Evolutionary conservation across 495 filamentous ascomycete genomes (phyloP).

Genomic region (Corynascus novoguineensis): DNA sequence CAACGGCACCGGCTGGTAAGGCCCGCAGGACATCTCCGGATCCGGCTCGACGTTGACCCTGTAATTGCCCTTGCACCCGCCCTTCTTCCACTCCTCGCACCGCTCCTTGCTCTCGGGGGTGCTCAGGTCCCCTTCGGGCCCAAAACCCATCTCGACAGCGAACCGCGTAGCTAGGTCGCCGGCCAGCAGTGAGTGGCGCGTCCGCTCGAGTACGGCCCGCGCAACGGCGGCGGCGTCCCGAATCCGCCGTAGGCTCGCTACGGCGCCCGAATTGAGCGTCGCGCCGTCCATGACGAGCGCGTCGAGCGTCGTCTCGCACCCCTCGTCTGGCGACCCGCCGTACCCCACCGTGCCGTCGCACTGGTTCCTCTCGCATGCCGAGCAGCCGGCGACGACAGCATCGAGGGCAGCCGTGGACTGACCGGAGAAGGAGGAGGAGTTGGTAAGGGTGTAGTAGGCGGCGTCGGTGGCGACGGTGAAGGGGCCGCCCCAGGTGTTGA

Average conservation of each 20-base stretch:
- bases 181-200: conserved; percentile 41
- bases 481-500: conserved; percentile 44
- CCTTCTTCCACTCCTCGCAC: conserved; percentile 37
- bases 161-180: conserved; percentile 44
- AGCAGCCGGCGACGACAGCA: conserved; percentile 41
- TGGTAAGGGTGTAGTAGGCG: conserved; percentile 34
- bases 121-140: conserved; percentile 31
- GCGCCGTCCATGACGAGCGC: conserved; percentile 44
- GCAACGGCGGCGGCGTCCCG: conserved; percentile 41
- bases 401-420: conserved; percentile 34
- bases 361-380: conserved; percentile 40
- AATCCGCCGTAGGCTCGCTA: conserved; percentile 41
- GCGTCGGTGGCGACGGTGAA: conserved; percentile 46
- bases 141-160: conserved; percentile 41
- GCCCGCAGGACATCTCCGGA: conserved; percentile 35
- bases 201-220: conserved; percentile 41
- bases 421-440: not conserved
- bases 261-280: conserved; percentile 42
- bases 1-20: conserved; percentile 30
- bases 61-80: conserved; percentile 38
- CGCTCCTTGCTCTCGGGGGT: conserved; percentile 30
- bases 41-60: conserved; percentile 36
- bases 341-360: conserved; percentile 46
- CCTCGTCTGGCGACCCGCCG: conserved; percentile 44
- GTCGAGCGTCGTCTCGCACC: conserved; percentile 46